phyloP scores from a whole-genome alignment of 2,329 filamentous ascomycete genomes.

The Cadophora sp. region DNA sequence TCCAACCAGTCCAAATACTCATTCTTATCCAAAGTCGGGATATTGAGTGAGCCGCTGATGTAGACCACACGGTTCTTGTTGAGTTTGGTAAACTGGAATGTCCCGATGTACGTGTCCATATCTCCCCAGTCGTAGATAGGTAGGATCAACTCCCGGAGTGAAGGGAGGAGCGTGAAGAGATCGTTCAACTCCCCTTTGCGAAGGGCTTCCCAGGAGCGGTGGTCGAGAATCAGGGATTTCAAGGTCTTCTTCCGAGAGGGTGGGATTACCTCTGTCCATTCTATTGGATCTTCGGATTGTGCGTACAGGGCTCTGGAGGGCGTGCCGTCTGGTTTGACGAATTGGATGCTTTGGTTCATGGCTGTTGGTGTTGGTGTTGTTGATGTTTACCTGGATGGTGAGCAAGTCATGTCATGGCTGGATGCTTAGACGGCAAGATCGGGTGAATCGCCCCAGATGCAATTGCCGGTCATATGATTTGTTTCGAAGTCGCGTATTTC shows the following conservation, averaged over 20 bases:
- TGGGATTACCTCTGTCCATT: constrained; percentile 15
- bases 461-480: not conserved
- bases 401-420: not conserved
- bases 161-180: not conserved
- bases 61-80: constrained; percentile 19
- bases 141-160: constrained; percentile 11
- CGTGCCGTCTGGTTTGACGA: constrained; percentile 18
- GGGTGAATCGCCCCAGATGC: not conserved
- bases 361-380: not conserved
- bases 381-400: not conserved
- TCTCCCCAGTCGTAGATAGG: constrained; percentile 18
- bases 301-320: constrained; percentile 3
- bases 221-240: constrained; percentile 8
- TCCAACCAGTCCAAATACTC: constrained; percentile 15
- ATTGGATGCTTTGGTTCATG: constrained; percentile 10
- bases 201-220: constrained; percentile 15
- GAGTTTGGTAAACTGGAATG: constrained; percentile 19
- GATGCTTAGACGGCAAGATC: not conserved
- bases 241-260: constrained; percentile 12
- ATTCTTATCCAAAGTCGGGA: constrained; percentile 13
- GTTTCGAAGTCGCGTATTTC: not conserved
- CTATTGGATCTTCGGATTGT: constrained; percentile 12
- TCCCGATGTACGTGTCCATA: constrained; percentile 15
- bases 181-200: constrained; percentile 14
- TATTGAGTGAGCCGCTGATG: not conserved